Evolutionary conservation across 2,329 filamentous ascomycete species (phyloP).

Genomic region (Akanthomyces uredinophilus): DNA sequence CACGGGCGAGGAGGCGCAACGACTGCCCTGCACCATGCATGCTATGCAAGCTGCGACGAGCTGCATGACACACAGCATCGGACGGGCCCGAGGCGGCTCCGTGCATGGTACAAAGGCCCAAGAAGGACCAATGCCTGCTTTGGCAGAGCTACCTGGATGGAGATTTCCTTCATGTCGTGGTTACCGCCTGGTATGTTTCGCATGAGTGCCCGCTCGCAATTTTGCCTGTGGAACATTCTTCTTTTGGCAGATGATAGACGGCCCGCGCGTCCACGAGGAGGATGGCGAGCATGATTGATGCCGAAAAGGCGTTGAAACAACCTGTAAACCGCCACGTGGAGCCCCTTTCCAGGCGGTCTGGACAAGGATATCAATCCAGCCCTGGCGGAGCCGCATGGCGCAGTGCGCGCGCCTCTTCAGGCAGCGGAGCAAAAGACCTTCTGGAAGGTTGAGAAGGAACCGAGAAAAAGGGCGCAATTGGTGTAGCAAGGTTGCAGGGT

Average conservation of each 20-base stretch:
- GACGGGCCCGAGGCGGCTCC: not conserved
- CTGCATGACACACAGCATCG: slow-evolving; percentile 2
- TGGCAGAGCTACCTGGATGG: no score
- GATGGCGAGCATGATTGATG: not conserved
- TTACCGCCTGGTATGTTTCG: not conserved
- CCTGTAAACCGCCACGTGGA: not conserved
- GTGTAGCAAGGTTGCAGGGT: not conserved
- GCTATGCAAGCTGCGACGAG: not conserved
- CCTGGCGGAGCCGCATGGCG: not conserved
- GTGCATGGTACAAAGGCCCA: not conserved
- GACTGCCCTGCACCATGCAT: not conserved
- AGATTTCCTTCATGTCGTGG: no score
- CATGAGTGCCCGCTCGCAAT: not conserved
- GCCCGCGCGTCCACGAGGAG: no score
- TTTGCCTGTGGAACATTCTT: no score
- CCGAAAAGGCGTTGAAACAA: not conserved
- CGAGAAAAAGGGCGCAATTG: not conserved
- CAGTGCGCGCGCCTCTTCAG: not conserved
- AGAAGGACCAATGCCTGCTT: not conserved
- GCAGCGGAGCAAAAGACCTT: not conserved
- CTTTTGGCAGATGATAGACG: no score
- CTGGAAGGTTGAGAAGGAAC: not conserved
- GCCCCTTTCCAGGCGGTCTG: not conserved
- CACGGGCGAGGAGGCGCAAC: not conserved
- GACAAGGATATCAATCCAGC: not conserved